Conservation (phyloP, 176 grass and related monocot species). For the Oryza punctata region DNA sequence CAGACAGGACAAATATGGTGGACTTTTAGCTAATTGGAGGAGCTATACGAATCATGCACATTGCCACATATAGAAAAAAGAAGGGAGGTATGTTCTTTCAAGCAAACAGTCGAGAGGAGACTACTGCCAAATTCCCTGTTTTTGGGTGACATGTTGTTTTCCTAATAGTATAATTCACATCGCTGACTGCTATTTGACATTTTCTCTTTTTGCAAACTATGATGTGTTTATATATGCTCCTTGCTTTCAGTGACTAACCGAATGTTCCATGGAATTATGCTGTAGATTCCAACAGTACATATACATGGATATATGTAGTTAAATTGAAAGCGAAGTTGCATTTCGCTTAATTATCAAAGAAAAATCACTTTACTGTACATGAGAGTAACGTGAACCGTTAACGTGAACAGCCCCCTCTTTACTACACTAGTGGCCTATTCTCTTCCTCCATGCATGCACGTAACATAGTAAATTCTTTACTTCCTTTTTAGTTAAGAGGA, state of each 20-base stretch:
- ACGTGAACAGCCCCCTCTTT: too few relatives aligned
- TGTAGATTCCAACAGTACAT: neutral
- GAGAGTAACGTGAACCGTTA: neutral
- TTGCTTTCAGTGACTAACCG: too few relatives aligned
- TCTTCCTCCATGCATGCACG: too few relatives aligned
- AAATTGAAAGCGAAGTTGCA: neutral
- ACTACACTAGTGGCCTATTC: too few relatives aligned
- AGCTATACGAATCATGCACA: neutral
- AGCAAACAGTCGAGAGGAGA: neutral
- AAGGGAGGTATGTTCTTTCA: too few relatives aligned
- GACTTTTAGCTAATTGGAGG: neutral
- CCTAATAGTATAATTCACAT: neutral
- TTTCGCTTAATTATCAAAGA: neutral
- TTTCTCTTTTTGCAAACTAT: too few relatives aligned
- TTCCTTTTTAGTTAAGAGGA: too few relatives aligned
- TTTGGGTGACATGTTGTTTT: too few relatives aligned
- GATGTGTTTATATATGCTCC: too few relatives aligned
- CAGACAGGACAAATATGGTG: neutral
- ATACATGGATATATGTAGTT: neutral
- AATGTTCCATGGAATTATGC: neutral
- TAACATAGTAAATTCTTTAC: too few relatives aligned
- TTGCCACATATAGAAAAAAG: too few relatives aligned
- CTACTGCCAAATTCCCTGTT: neutral
- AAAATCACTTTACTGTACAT: neutral
- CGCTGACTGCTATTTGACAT: too few relatives aligned